These are phyloP conservation scores for Apophysomyces variabilis DNA, from an alignment of 371 early-diverging fungal genomes.

Conservation along the genomic window DNA sequence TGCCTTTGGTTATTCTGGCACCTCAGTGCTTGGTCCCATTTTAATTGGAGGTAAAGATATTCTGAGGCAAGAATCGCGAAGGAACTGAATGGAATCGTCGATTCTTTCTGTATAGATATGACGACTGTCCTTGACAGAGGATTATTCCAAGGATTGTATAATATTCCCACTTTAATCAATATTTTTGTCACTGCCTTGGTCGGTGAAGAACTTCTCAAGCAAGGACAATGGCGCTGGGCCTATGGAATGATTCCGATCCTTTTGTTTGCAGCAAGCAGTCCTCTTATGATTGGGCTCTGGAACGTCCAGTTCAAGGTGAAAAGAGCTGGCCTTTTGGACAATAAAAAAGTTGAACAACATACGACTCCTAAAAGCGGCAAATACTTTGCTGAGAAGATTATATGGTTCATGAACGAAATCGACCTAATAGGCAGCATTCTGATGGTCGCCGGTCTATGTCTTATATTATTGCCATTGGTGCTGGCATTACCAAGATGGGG, in stretches of 20 bases:
- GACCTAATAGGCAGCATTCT: conserved; percentile 49
- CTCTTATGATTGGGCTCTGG: conserved; percentile 20
- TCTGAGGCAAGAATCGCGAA: too few species aligned
- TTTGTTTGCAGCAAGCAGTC: conserved; percentile 12
- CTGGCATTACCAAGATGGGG: conserved; percentile 46
- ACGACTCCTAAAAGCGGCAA: not conserved
- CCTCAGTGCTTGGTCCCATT: conserved; percentile 38
- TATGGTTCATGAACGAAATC: conserved; percentile 41
- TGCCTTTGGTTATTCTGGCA: conserved; percentile 42
- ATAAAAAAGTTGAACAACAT: conserved; percentile 4
- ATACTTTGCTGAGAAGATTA: not conserved
- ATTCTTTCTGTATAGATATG: conserved; percentile 25
- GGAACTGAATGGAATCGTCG: too few species aligned
- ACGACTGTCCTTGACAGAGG: conserved; percentile 41
- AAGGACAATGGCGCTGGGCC: conserved; percentile 33
- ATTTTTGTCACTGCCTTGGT: conserved; percentile 35
- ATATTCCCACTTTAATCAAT: conserved; percentile 36
- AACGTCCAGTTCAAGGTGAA: conserved; percentile 4
- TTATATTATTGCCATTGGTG: conserved; percentile 49
- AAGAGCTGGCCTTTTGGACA: conserved; percentile 5
- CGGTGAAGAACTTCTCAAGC: conserved; percentile 26
- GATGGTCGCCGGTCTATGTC: conserved; percentile 42
- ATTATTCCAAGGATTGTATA: conserved; percentile 41
- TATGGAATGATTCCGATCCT: conserved; percentile 30
- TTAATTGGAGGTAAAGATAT: conserved; percentile 39